Evolutionary conservation across 768 basidiomycete species (phyloP).

Genomic region (Calocybe cyanea): DNA sequence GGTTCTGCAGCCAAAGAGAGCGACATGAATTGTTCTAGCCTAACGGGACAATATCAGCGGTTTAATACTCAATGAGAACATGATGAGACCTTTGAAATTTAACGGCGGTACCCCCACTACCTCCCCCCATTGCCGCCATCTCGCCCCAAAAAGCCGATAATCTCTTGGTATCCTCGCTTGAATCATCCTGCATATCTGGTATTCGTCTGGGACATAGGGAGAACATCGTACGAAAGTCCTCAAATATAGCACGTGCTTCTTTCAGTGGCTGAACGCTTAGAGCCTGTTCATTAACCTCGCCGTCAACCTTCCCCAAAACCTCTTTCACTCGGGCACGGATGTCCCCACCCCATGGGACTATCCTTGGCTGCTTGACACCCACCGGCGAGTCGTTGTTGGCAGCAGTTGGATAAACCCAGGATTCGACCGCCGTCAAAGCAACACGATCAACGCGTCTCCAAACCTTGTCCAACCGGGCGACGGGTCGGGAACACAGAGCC

Average conservation of each 20-base stretch:
- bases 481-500: constrained; percentile 68
- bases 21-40: constrained; percentile 75
- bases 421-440: constrained; percentile 55
- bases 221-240: constrained; percentile 46
- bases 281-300: constrained; percentile 38
- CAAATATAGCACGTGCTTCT: constrained; percentile 45
- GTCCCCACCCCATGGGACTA: constrained; percentile 72
- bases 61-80: background rate
- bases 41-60: constrained; percentile 23
- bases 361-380: constrained; percentile 39
- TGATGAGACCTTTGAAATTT: constrained; percentile 62
- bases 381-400: constrained; percentile 26
- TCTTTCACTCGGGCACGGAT: constrained; percentile 41
- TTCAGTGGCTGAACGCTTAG: constrained; percentile 39
- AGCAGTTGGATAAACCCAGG: constrained; percentile 52
- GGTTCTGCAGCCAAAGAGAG: constrained; percentile 75
- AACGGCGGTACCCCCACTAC: constrained; percentile 36
- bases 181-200: constrained; percentile 32
- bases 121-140: constrained; percentile 35
- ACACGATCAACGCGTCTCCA: constrained; percentile 73
- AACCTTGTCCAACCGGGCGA: constrained; percentile 73
- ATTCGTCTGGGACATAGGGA: constrained; percentile 45
- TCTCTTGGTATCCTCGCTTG: constrained; percentile 42
- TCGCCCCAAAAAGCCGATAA: constrained; percentile 59
- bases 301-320: constrained; percentile 43